Base-by-base conservation (phyloP, 2,329 filamentous ascomycete genomes). In the Clarireedia homoeocarpa region DNA sequence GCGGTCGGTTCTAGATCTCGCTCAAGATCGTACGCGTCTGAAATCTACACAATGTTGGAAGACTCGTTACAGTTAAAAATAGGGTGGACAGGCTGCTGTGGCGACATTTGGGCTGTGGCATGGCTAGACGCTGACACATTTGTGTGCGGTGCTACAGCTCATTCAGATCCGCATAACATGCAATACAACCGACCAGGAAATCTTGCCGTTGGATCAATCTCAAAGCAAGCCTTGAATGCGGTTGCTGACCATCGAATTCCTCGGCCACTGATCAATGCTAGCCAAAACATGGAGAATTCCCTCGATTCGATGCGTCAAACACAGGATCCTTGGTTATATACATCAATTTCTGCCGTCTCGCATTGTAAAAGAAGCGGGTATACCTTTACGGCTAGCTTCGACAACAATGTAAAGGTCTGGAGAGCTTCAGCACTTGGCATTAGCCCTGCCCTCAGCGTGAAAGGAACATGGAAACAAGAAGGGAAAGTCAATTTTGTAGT, bases 121-220 rank as follows among this genome's bases (percentile, higher is more conserved):
- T 86, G 83, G 83, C 71, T 80, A 0, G 78, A 78, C 0, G 64
- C 77, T 20, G 65, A 73, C n/a, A 55, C 62, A 6, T 81, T 85
- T 51, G 65, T 85, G n/a, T 83, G 81, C 59, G 83, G 83, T 36
- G 81, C 82, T 0, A 83, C 81, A 0, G 78, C 79, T 0, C 82
- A 85, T 67, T 84, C 81, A 0, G 83, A 85, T 61, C 70, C 73
- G 0, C 79, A 82, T 44, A 85, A 85, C 56, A 81, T 84, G 63
- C 82, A 85, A 59, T 85, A 86, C 64, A 86, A 86, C 62, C 84
- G 81, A 61, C 77, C 79, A 0, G 82, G 83, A 0, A 86, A 86
- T 62, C 67, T 86, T 9, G 70, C 82, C 1, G 68, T 85, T 1
- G 82, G 79, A 6, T 83, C 79, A 0, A 71, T 74, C 0, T 62